Evolutionary conservation across 1,284 basidiomycete species (phyloP).

Genomic region (Irpex lacteus): DNA sequence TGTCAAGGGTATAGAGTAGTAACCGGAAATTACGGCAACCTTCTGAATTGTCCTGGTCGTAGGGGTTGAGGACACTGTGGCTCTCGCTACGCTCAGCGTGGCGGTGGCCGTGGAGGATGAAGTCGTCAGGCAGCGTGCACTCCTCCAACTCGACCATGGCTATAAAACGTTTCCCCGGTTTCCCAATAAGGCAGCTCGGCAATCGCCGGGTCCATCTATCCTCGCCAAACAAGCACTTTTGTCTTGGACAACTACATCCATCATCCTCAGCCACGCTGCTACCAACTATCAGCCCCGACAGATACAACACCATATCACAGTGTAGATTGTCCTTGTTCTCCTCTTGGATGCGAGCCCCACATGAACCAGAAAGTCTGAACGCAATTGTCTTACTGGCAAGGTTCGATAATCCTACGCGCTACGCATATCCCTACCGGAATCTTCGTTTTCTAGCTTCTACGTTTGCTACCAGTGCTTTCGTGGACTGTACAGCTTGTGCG

Average conservation of each 20-base stretch:
- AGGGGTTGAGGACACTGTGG: neutral
- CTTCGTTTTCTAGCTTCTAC: neutral
- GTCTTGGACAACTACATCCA: neutral
- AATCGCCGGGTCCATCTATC: neutral
- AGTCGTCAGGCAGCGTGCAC: neutral
- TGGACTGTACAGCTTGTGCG: neutral
- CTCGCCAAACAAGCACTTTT: neutral
- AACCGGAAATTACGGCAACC: neutral
- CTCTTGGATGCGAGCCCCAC: neutral
- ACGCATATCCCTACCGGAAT: neutral
- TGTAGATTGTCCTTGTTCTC: neutral
- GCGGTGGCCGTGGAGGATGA: neutral
- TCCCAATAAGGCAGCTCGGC: neutral
- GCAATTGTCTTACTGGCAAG: neutral
- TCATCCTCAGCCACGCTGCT: constrained; percentile 1
- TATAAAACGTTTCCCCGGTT: neutral
- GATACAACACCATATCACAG: neutral
- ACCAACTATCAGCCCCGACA: neutral
- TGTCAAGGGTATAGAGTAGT: neutral
- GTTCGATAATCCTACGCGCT: neutral
- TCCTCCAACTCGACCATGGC: neutral
- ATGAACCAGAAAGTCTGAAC: neutral
- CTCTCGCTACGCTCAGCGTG: neutral
- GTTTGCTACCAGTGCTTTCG: neutral
- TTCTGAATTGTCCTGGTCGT: neutral